phyloP scores from a whole-genome alignment of 1,284 basidiomycete genomes.

The Rhodofomes roseus region DNA sequence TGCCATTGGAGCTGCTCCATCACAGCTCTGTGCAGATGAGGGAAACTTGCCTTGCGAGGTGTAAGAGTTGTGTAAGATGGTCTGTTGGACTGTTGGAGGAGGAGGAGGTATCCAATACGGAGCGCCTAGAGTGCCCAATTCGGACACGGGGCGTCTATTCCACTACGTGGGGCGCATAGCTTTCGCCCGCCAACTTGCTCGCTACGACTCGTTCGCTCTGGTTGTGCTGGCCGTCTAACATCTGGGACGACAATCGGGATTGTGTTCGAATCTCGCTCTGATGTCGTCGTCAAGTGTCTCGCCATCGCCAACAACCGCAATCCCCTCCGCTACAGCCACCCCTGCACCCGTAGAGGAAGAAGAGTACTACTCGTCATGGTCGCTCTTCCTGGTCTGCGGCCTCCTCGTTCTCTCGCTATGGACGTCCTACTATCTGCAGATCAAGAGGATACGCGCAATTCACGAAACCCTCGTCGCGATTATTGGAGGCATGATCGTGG shows the following conservation, averaged over 20 bases:
- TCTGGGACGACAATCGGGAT: not conserved
- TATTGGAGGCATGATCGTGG: slow-evolving; percentile 95
- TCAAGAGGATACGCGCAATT: slow-evolving; percentile 92
- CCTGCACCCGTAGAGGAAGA: slow-evolving; percentile 65
- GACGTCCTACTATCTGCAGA: slow-evolving; percentile 97
- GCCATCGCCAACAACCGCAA: slow-evolving; percentile 14
- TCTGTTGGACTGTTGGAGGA: too few relatives aligned
- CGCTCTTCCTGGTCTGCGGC: slow-evolving; percentile 90
- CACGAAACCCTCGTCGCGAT: slow-evolving; percentile 98
- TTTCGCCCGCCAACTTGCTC: not conserved
- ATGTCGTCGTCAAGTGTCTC: slow-evolving; percentile 17
- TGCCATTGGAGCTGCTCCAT: too few relatives aligned
- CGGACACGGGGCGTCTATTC: slow-evolving; percentile 6
- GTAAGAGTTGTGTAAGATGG: too few relatives aligned
- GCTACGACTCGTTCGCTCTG: slow-evolving; percentile 1
- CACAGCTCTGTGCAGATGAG: too few relatives aligned
- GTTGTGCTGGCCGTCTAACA: not conserved
- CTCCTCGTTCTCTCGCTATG: slow-evolving; percentile 93
- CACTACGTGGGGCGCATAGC: not conserved
- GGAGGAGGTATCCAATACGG: too few relatives aligned
- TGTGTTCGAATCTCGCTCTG: not conserved
- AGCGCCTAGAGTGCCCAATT: too few relatives aligned
- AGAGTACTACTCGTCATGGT: slow-evolving; percentile 93
- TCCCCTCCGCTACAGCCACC: slow-evolving; percentile 22
- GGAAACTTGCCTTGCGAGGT: too few relatives aligned